Evolutionary conservation across 352 stramenopile species (phyloP).

Genomic region (Phytophthora uliginosa): DNA sequence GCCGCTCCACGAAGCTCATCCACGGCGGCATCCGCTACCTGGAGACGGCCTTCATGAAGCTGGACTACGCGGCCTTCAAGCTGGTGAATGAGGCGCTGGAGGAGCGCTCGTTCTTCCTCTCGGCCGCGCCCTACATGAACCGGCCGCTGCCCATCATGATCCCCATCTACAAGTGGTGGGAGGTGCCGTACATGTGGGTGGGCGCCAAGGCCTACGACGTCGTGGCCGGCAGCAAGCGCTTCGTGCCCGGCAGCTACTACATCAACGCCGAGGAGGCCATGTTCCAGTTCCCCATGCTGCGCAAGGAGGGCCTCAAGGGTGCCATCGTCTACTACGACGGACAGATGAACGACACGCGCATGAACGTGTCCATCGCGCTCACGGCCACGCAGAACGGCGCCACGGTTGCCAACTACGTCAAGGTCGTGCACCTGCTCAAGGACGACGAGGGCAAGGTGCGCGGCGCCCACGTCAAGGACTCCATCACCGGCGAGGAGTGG

Average conservation of each 20-base stretch:
- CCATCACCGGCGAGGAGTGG: slow-evolving; percentile 91
- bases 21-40: slow-evolving; percentile 97
- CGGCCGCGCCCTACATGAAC: slow-evolving; percentile 96
- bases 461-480: slow-evolving; percentile 92
- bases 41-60: slow-evolving; percentile 95
- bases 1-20: slow-evolving; percentile 96
- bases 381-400: slow-evolving; percentile 96
- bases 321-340: slow-evolving; percentile 93
- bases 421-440: slow-evolving; percentile 90
- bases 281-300: slow-evolving; percentile 96
- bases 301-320: slow-evolving; percentile 93
- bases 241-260: slow-evolving; percentile 92
- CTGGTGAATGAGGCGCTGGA: slow-evolving; percentile 95
- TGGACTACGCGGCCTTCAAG: slow-evolving; percentile 92
- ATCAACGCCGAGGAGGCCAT: slow-evolving; percentile 93
- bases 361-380: slow-evolving; percentile 95
- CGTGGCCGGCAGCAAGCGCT: slow-evolving; percentile 90
- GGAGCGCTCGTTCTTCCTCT: slow-evolving; percentile 94
- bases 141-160: slow-evolving; percentile 96
- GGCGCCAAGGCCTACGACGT: slow-evolving; percentile 95
- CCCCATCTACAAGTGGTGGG: slow-evolving; percentile 96
- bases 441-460: slow-evolving; percentile 86
- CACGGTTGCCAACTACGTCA: slow-evolving; percentile 93
- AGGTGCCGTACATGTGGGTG: slow-evolving; percentile 96
- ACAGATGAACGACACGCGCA: slow-evolving; percentile 97